Conservation (phyloP, 169 alveolate species). For the Plasmodium gaboni region DNA sequence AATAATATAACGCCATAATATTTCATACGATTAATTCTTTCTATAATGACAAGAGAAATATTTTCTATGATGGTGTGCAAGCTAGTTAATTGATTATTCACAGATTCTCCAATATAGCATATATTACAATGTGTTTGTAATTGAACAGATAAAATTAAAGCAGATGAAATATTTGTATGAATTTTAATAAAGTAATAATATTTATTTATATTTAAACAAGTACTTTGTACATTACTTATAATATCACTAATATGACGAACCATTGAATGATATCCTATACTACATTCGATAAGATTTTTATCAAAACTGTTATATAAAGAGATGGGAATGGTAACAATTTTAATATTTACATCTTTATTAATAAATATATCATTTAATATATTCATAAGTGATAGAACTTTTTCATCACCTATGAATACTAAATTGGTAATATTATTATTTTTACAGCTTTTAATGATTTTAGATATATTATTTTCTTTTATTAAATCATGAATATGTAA, state of each 20-base stretch:
- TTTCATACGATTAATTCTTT: conserved; percentile 31
- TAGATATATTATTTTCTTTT: not conserved
- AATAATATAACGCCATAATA: conserved; percentile 28
- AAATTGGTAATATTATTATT: conserved; percentile 19
- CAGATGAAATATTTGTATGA: conserved; percentile 38
- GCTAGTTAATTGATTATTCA: conserved; percentile 12
- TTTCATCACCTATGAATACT: conserved; percentile 66
- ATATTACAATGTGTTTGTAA: conserved; percentile 58
- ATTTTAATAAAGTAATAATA: conserved; percentile 29
- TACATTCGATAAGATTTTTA: conserved; percentile 35
- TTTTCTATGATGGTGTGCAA: conserved; percentile 5
- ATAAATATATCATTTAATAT: conserved; percentile 45
- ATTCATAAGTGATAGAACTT: conserved; percentile 37
- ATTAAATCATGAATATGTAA: conserved; percentile 2
- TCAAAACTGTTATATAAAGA: conserved; percentile 42
- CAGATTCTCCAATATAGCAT: conserved; percentile 37
- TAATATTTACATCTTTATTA: conserved; percentile 9
- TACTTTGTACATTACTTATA: conserved; percentile 30
- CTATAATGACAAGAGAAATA: conserved; percentile 18
- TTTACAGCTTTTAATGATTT: conserved; percentile 20
- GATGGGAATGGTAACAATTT: conserved; percentile 33
- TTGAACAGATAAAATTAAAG: conserved; percentile 17
- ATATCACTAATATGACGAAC: conserved; percentile 22
- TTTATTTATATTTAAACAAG: conserved; percentile 13
- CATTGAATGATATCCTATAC: conserved; percentile 55